Base-by-base conservation (phyloP, 2,329 filamentous ascomycete species). In the Ustulina deusta region DNA sequence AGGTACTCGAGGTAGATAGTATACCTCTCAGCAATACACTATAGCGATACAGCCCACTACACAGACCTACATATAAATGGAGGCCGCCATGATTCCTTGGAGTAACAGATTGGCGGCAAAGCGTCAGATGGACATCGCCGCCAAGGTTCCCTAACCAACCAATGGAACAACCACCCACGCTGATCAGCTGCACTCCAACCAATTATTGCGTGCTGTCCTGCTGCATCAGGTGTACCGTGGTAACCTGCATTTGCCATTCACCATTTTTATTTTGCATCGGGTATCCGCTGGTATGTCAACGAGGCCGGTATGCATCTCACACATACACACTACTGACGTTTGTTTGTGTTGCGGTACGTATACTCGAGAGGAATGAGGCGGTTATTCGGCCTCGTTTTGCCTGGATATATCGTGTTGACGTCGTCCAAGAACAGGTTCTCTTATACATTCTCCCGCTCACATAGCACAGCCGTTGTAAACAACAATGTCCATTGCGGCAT, bases 101-200 rank as follows among this genome's bases (percentile, higher is more conserved):
- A 61, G 61, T 25, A 49, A 42, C 55, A 61, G 66, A 69, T 68
- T 58, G 68, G 68, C 69, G 69, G 65, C 70, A 68, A 66, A 67
- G 66, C 61, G 69, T 73, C 70, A 69, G 71, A 71, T 70, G 69
- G 40, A 56, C 56, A 52, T 70, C 52, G 66, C 54, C 59, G 59
- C 57, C 55, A 67, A 66, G 63, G 61, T 27, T 59, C 61, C 65
- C 61, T 59, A 59, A 55, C 65, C 70, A 62, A 58, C 70, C 70
- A 72, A 71, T 73, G 15, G 60, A 70, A 40, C 52, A 59, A 63
- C 56, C 60, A 61, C 36, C 60, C 65, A 61, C 51, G 56, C 63
- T 69, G 69, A 71, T 71, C 68, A 72, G 71, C 69, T 67, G 62
- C 61, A 51, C 34, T 56, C 54, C 46, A 62, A 51, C 70, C 66